These are phyloP conservation scores for Turnera subulata DNA, from an alignment of 345 rosid genomes.

Conservation along the genomic window DNA sequence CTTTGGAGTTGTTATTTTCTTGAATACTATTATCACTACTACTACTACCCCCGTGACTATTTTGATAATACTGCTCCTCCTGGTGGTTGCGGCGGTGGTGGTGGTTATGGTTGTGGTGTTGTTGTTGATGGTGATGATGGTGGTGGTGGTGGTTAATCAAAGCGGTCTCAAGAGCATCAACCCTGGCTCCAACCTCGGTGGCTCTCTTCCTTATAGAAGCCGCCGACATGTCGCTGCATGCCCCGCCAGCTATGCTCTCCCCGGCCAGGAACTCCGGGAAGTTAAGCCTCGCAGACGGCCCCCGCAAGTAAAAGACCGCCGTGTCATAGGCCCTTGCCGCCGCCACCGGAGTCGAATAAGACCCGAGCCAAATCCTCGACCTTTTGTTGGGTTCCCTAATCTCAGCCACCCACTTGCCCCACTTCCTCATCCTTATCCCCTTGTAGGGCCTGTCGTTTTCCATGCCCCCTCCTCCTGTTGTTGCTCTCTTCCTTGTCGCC, in stretches of 20 bases:
- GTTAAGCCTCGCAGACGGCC: conserved; percentile 90
- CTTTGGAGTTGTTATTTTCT: too few species aligned
- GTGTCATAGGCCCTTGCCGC: conserved; percentile 98
- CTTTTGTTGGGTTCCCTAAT: conserved; percentile 94
- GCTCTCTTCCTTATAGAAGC: conserved; percentile 84
- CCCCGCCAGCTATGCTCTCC: conserved; percentile 36
- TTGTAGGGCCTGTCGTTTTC: conserved; percentile 57
- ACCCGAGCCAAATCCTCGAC: conserved; percentile 94
- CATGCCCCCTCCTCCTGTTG: conserved; percentile 4
- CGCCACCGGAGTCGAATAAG: conserved; percentile 86
- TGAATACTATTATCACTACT: conserved; percentile 6
- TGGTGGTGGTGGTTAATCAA: conserved; percentile 33
- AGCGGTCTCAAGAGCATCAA: conserved; percentile 73
- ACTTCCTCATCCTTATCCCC: conserved; percentile 99
- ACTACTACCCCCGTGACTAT: conserved; percentile 7
- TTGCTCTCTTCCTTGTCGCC: conserved; percentile 31
- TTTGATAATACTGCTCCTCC: conserved; percentile 14
- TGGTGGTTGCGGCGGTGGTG: too few species aligned
- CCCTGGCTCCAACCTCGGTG: conserved; percentile 86
- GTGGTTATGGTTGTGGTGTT: conserved; percentile 32
- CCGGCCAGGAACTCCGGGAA: conserved; percentile 75
- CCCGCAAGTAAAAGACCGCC: conserved; percentile 84
- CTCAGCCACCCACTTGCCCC: conserved; percentile 99
- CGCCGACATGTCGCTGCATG: conserved; percentile 65
- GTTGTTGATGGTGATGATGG: conserved; percentile 21